These are phyloP conservation scores for Setaria italica DNA, from an alignment of 202 grass and related monocot genomes.

Conservation along the genomic window DNA sequence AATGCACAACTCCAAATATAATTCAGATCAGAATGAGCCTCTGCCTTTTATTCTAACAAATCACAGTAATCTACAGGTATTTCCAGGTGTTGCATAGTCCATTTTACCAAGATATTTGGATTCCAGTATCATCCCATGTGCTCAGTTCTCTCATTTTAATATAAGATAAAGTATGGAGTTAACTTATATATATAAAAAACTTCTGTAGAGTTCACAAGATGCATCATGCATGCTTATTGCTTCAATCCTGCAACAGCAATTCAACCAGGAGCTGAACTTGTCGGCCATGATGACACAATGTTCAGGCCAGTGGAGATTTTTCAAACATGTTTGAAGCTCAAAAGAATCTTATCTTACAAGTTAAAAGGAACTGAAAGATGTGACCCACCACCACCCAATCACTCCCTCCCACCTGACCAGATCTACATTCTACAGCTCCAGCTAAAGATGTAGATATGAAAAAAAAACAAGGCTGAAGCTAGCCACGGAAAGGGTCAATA, in stretches of 20 bases:
- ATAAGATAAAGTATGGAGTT: neutral
- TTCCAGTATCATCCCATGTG: neutral
- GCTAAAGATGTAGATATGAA: neutral
- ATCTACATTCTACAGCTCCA: neutral
- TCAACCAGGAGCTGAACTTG: neutral
- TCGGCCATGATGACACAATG: neutral
- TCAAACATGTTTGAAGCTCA: neutral
- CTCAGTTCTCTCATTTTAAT: neutral
- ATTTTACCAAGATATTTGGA: neutral
- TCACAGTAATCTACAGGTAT: neutral
- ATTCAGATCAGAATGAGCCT: neutral
- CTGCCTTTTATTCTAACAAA: neutral
- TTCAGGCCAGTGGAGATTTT: slow-evolving; percentile 1
- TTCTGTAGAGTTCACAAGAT: neutral
- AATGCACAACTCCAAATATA: neutral
- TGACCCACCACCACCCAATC: too few relatives aligned
- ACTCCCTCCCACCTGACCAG: too few relatives aligned
- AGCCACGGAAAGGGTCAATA: neutral
- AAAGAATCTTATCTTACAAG: neutral
- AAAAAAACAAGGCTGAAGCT: neutral
- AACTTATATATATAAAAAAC: too few relatives aligned
- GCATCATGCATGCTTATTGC: neutral
- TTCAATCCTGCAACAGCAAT: neutral
- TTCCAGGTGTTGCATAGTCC: neutral
- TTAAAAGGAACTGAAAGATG: neutral